Evolutionary conservation across 176 grass and related monocot species (phyloP).

Genomic region (Ampelocalamus luodianensis): DNA sequence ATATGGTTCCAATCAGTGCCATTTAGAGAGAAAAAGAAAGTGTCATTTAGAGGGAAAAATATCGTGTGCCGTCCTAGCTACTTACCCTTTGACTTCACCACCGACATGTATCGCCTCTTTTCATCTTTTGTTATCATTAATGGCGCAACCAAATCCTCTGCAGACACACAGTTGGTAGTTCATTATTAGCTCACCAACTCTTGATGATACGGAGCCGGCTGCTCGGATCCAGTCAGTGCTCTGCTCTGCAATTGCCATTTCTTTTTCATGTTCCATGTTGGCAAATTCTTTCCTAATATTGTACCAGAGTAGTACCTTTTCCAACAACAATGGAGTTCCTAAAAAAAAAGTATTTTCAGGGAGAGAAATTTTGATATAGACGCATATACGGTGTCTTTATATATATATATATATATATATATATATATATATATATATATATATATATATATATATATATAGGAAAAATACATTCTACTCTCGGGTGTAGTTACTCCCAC

Average conservation of each 20-base stretch:
- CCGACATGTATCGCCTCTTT: constrained; percentile 13
- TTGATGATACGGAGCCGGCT: no score
- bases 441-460: no score
- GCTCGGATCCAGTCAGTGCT: no score
- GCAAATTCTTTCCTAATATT: background rate
- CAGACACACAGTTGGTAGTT: background rate
- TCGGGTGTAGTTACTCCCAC: no score
- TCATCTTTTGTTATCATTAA: background rate
- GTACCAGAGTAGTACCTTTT: background rate
- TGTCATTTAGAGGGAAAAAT: no score
- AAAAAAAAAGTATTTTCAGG: background rate
- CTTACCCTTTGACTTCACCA: constrained; percentile 21
- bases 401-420: no score
- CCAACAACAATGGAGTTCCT: background rate
- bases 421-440: no score
- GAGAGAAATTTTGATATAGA: background rate
- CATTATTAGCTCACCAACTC: background rate
- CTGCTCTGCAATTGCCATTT: no score
- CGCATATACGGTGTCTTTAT: background rate
- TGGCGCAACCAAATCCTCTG: background rate
- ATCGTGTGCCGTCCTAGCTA: background rate
- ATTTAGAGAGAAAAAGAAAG: no score
- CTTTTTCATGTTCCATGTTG: background rate
- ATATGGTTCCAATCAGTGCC: no score
- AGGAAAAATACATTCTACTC: no score